phyloP scores from a whole-genome alignment of 148 eudicot species.

The Arctostaphylos glauca region DNA sequence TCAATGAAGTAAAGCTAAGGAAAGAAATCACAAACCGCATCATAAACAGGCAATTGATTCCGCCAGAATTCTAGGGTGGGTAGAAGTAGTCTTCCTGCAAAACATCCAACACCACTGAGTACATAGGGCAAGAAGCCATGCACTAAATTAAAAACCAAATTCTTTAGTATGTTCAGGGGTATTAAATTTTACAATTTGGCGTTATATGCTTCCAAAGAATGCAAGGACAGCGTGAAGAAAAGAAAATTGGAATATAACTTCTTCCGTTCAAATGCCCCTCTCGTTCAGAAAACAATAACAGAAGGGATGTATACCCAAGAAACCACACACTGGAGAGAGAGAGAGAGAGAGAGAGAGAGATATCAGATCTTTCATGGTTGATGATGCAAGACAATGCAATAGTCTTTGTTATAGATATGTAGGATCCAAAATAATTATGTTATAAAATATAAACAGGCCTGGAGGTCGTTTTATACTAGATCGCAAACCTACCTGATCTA shows the following conservation, averaged over 20 bases:
- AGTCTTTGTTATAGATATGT: background rate
- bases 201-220: background rate
- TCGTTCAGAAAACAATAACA: background rate
- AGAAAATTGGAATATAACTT: background rate
- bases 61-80: slow-evolving; percentile 49
- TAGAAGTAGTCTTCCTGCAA: slow-evolving; percentile 45
- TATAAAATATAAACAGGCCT: background rate
- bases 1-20: slow-evolving; percentile 7
- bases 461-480: background rate
- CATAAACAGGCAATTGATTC: slow-evolving; percentile 38
- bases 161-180: background rate
- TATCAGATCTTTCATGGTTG: background rate
- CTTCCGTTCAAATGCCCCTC: background rate
- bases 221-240: background rate
- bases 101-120: slow-evolving; percentile 10
- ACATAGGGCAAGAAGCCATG: background rate
- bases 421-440: too few relatives aligned
- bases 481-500: slow-evolving; percentile 39
- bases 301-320: background rate
- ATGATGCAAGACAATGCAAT: background rate
- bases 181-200: background rate
- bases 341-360: background rate
- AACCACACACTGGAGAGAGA: background rate
- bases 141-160: background rate
- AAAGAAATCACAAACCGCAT: slow-evolving; percentile 28